Evolutionary conservation across 2,329 filamentous ascomycete genomes (phyloP).

Genomic region (Scytalidium sp.): DNA sequence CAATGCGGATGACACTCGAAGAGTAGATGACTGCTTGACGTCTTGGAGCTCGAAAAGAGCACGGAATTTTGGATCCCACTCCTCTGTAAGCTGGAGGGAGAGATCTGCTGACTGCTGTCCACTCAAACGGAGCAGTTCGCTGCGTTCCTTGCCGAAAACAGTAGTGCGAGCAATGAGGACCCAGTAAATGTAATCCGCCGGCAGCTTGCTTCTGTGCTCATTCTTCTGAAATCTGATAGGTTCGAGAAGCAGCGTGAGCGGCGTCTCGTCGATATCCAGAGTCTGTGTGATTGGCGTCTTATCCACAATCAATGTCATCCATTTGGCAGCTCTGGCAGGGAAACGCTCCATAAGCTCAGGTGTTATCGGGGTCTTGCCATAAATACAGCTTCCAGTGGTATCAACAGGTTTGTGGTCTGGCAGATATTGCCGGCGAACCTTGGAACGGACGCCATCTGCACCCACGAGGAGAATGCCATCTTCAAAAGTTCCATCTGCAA

Average conservation of each 20-base stretch:
- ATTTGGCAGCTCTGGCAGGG: constrained; percentile 12
- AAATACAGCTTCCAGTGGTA: constrained; percentile 34
- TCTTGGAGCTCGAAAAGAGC: constrained; percentile 14
- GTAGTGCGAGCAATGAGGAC: no score
- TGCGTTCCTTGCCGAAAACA: constrained; percentile 9
- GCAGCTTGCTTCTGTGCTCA: constrained; percentile 10
- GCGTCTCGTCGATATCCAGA: constrained; percentile 9
- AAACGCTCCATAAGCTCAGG: constrained; percentile 18
- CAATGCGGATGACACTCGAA: constrained; percentile 10
- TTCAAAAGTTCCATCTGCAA: constrained; percentile 30
- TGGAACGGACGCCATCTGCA: constrained; percentile 35
- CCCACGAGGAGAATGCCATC: constrained; percentile 33
- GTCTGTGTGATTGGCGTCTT: constrained; percentile 9
- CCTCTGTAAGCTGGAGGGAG: constrained; percentile 6
- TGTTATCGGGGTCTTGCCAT: constrained; percentile 35
- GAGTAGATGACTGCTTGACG: constrained; percentile 6
- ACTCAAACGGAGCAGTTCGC: constrained; percentile 5
- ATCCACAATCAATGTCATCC: constrained; percentile 23
- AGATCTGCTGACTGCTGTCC: constrained; percentile 7
- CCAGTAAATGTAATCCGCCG: constrained; percentile 33
- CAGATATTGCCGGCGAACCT: constrained; percentile 33
- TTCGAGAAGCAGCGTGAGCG: constrained; percentile 21
- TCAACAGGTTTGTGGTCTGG: constrained; percentile 33
- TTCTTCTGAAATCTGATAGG: constrained; percentile 18
- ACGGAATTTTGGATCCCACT: constrained; percentile 11